phyloP scores from a whole-genome alignment of 345 rosid species.

The Triadica sebifera region DNA sequence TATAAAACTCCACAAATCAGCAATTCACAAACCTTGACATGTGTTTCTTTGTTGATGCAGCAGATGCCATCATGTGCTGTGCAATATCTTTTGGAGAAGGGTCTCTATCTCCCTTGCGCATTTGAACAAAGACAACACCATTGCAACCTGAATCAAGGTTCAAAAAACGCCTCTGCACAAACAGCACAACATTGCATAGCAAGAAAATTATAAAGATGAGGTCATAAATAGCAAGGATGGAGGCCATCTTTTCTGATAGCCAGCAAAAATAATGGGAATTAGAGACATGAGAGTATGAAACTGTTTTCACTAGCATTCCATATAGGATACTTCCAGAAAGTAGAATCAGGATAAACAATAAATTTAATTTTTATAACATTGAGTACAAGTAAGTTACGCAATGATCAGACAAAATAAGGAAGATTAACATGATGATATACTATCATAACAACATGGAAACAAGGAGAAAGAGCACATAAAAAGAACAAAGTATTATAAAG shows the following conservation, averaged over 20 bases:
- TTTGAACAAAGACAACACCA: slow-evolving; percentile 84
- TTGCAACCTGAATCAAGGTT: slow-evolving; percentile 91
- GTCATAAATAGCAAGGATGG: background rate
- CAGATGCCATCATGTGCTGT: slow-evolving; percentile 80
- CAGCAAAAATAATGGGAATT: background rate
- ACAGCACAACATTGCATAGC: slow-evolving; percentile 14
- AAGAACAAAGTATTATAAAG: no score
- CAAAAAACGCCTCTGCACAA: slow-evolving; percentile 67
- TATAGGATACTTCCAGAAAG: no score
- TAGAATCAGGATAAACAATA: no score
- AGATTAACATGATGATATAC: no score
- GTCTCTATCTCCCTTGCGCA: slow-evolving; percentile 78
- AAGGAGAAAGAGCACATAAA: no score
- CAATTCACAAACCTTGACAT: slow-evolving; percentile 71
- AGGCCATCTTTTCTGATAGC: background rate
- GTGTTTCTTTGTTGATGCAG: slow-evolving; percentile 77
- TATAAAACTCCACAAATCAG: slow-evolving; percentile 2
- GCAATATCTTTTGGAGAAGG: slow-evolving; percentile 85
- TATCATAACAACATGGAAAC: no score
- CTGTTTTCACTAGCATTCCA: no score
- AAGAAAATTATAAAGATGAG: background rate
- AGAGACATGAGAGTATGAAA: no score
- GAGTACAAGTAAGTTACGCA: no score
- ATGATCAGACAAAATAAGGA: no score
- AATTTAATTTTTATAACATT: no score